Conservation (phyloP, 495 filamentous ascomycete species). For the Penicillium malachiteum region DNA sequence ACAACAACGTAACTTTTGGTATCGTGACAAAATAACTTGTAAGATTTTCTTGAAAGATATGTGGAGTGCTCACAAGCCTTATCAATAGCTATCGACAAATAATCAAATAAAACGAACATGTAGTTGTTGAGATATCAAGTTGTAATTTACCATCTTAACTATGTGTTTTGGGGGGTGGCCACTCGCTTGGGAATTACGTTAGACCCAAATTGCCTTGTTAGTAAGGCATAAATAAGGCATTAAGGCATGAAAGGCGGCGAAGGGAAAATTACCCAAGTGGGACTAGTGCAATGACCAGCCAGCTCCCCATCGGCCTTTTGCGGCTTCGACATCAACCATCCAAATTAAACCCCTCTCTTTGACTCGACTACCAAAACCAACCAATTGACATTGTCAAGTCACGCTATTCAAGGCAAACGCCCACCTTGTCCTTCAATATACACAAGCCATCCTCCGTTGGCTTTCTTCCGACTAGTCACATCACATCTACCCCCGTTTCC, state of each 20-base stretch:
- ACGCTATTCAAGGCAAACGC: constrained; percentile 17
- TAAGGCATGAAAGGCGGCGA: constrained; percentile 26
- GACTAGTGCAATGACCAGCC: constrained; percentile 37
- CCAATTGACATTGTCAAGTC: constrained; percentile 24
- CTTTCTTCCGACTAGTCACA: constrained; percentile 7
- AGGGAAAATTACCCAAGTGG: constrained; percentile 26
- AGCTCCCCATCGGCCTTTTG: constrained; percentile 44
- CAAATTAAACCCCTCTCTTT: constrained; percentile 35
- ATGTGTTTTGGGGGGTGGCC: no score
- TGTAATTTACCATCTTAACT: no score
- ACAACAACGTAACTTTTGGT: no score
- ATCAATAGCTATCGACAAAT: no score
- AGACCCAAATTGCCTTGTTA: constrained; percentile 20
- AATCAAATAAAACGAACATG: no score
- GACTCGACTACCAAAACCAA: constrained; percentile 12
- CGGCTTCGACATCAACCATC: constrained; percentile 48
- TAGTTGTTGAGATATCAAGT: no score
- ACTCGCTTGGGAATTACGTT: no score
- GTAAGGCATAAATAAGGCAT: constrained; percentile 3
- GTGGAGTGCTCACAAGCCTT: no score
- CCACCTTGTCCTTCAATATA: constrained; percentile 8
- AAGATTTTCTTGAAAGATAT: no score
- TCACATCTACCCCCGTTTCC: constrained; percentile 22
- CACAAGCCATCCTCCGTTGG: constrained; percentile 4
- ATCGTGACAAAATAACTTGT: no score